These are phyloP conservation scores for Suillus plorans DNA, from an alignment of 768 basidiomycete genomes.

Conservation along the genomic window DNA sequence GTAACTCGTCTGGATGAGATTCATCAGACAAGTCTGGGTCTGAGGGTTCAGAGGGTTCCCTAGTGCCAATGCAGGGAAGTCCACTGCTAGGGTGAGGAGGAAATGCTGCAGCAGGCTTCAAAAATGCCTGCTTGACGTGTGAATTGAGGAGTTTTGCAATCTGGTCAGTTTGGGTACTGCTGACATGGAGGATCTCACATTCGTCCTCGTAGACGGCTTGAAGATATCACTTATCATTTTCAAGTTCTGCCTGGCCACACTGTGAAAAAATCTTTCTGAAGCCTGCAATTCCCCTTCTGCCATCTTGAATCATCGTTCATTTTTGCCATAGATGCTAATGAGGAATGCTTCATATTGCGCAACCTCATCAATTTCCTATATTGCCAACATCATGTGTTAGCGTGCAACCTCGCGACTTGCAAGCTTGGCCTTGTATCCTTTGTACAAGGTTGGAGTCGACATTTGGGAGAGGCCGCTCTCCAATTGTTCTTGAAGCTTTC, in stretches of 20 bases:
- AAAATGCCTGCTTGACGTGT: not conserved
- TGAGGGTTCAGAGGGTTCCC: too few species aligned
- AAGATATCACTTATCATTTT: not conserved
- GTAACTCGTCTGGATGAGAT: too few species aligned
- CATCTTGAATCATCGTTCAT: not conserved
- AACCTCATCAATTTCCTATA: not conserved
- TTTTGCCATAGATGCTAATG: not conserved
- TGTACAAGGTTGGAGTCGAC: not conserved
- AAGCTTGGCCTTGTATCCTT: not conserved
- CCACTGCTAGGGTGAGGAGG: too few species aligned
- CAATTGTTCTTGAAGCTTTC: not conserved
- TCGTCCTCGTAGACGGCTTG: not conserved
- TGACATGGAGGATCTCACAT: not conserved
- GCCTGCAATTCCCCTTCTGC: not conserved
- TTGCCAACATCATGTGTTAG: not conserved
- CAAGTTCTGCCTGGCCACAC: not conserved
- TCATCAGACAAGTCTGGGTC: too few species aligned
- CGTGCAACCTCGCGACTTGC: not conserved
- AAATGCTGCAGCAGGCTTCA: too few species aligned
- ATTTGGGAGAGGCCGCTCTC: not conserved
- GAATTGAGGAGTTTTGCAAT: not conserved
- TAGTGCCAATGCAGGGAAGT: too few species aligned
- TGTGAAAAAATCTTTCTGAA: not conserved
- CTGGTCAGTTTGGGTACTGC: not conserved
- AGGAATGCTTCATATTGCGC: not conserved